Evolutionary conservation across 306 rosid species (phyloP).

Genomic region (Psophocarpus tetragonolobus): DNA sequence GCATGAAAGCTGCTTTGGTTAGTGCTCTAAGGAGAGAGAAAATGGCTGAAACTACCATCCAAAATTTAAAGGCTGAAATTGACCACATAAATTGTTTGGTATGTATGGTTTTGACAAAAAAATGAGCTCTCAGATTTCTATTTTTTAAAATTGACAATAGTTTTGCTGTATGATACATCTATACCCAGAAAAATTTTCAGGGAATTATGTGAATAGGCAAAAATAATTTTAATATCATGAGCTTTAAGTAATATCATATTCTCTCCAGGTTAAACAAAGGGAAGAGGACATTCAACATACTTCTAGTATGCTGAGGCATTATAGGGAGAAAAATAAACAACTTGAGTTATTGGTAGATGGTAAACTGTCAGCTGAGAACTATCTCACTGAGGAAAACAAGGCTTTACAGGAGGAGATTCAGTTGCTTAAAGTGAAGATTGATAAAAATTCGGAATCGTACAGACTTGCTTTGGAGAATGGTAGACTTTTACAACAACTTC

Average conservation of each 20-base stretch:
- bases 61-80: slow-evolving; percentile 63
- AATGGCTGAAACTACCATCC: slow-evolving; percentile 59
- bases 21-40: slow-evolving; percentile 87
- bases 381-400: slow-evolving; percentile 73
- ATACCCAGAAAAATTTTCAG: not conserved
- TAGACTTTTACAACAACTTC: slow-evolving; percentile 62
- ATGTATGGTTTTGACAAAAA: slow-evolving; percentile 30
- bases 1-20: slow-evolving; percentile 60
- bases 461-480: slow-evolving; percentile 62
- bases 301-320: slow-evolving; percentile 53
- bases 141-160: not conserved
- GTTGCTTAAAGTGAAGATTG: slow-evolving; percentile 59
- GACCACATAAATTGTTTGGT: slow-evolving; percentile 64
- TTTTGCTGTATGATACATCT: not conserved
- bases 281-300: slow-evolving; percentile 65
- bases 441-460: slow-evolving; percentile 57
- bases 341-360: slow-evolving; percentile 73
- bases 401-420: slow-evolving; percentile 65
- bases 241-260: slow-evolving; percentile 42
- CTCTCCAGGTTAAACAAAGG: slow-evolving; percentile 63
- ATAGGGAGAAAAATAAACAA: slow-evolving; percentile 72
- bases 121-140: slow-evolving; percentile 1
- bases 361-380: slow-evolving; percentile 64
- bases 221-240: slow-evolving; percentile 19
- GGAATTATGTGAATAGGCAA: slow-evolving; percentile 2